A percentile compares a stretch with the other conserved stretches of the same genome.
phyloP scores from a whole-genome alignment of 176 grass and related monocot genomes.

The Zoysia japonica region DNA sequence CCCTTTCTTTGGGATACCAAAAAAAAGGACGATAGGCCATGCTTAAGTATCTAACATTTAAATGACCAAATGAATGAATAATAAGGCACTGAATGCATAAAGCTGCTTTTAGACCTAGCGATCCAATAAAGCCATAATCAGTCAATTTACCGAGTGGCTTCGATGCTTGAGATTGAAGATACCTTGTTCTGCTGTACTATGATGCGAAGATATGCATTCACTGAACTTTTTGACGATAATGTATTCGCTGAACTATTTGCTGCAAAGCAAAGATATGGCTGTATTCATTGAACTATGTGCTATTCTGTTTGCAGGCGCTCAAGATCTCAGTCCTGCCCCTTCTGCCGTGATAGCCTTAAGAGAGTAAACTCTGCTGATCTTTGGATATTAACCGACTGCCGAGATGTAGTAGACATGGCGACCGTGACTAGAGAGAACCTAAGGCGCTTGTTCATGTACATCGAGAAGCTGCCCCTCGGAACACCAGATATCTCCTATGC shows the following conservation, averaged over 20 bases:
- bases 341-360: constrained; percentile 84
- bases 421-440: constrained; percentile 73
- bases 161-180: constrained; percentile 1
- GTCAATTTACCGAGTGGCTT: constrained; percentile 5
- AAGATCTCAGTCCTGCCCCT: constrained; percentile 83
- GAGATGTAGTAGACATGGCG: constrained; percentile 67
- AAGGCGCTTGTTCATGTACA: constrained; percentile 64
- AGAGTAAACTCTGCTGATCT: constrained; percentile 77
- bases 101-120: background rate
- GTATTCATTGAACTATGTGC: constrained; percentile 21
- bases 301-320: constrained; percentile 61
- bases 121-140: background rate
- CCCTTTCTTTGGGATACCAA: background rate
- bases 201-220: background rate
- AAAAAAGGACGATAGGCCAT: background rate
- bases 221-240: background rate
- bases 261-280: constrained; percentile 15
- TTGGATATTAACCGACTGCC: constrained; percentile 70
- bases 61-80: background rate
- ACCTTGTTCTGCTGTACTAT: constrained; percentile 1
- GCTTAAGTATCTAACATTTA: background rate
- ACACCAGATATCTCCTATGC: constrained; percentile 69
- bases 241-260: background rate
- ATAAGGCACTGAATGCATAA: background rate
- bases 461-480: constrained; percentile 80